Base-by-base conservation (phyloP, 2,329 filamentous ascomycete species). In the Helotiales sp. region DNA sequence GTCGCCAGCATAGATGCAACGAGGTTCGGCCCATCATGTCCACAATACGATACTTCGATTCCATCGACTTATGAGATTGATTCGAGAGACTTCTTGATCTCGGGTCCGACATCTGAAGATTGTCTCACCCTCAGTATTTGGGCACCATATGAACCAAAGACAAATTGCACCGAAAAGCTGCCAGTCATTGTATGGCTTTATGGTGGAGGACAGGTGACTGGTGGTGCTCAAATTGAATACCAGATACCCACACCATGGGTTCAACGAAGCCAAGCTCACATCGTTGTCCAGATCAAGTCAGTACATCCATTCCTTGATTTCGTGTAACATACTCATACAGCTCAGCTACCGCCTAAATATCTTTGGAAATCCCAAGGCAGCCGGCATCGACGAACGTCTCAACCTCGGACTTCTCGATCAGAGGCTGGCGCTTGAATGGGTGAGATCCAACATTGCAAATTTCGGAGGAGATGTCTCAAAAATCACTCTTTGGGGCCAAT, bases 391-490 rank as follows among this genome's bases (percentile, higher is more conserved):
- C 5, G n/a, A 53, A 6, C 67, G 68, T 9, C 50, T 59, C 12
- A 69, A 69, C 22, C 61, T 60, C 3, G 87, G 87, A 1, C 70
- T 88, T 48, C 75, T 79, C 58, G 86, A 89, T 65, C 84, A 88
- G 70, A 76, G 81, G 59, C 67, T 79, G 19, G 77, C 81, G 13
- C 73, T 88, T 24, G 72, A 76, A 60, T 88, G 85, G 85, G 78
- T 87, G 33, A 75, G 76, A 57, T 72, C 77, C 24, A 87, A 86
- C 67, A 81, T 85, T 51, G 78, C 71, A 4, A 72, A 71, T 5
- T 85, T 88, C 68, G 84, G 84, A 0, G 85, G 84, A 1, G 79
- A 87, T 62, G 74, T 73, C 1, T 57, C 70, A 3, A 59, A 58
- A 27, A 69, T 71, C 52, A 69, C 67, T 2, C 56, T 71, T 17